Evolutionary conservation across 1,284 basidiomycete species (phyloP).

Genomic region (Pseudozyma sp.): DNA sequence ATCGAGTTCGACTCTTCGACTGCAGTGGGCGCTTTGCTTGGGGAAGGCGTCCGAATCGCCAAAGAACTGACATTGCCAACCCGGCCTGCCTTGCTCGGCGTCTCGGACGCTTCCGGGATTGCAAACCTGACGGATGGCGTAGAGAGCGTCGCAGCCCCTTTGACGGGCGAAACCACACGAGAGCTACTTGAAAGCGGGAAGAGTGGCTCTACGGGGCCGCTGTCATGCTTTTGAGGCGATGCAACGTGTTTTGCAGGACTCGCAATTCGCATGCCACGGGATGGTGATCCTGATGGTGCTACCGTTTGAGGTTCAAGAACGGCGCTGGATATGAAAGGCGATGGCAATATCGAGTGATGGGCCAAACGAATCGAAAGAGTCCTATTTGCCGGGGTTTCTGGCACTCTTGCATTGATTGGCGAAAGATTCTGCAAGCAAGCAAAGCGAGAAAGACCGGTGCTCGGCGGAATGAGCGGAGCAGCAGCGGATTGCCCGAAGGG

Average conservation of each 20-base stretch:
- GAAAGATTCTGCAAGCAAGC: slow-evolving; percentile 39
- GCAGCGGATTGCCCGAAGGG: slow-evolving; percentile 17
- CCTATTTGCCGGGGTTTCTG: slow-evolving; percentile 27
- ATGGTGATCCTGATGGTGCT: slow-evolving; percentile 4
- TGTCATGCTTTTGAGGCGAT: not conserved
- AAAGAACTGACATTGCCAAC: not conserved
- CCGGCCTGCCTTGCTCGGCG: slow-evolving; percentile 3
- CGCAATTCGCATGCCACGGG: slow-evolving; percentile 5
- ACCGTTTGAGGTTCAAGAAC: not conserved
- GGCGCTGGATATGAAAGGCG: slow-evolving; percentile 24
- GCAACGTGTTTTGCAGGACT: slow-evolving; percentile 6
- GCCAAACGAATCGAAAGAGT: slow-evolving; percentile 16
- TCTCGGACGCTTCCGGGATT: slow-evolving; percentile 1
- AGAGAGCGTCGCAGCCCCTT: slow-evolving; percentile 2
- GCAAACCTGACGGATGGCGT: slow-evolving; percentile 29
- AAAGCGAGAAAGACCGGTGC: slow-evolving; percentile 40
- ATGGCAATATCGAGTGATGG: slow-evolving; percentile 21
- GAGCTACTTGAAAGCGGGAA: not conserved
- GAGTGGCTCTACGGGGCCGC: not conserved
- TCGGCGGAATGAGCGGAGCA: slow-evolving; percentile 17
- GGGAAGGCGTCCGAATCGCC: slow-evolving; percentile 9
- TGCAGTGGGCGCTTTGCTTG: not conserved
- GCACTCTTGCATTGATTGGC: slow-evolving; percentile 1
- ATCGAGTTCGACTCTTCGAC: not conserved
- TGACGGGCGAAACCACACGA: slow-evolving; percentile 3